A percentile compares a stretch with the other conserved stretches of the same genome.
phyloP scores from a whole-genome alignment of 495 filamentous ascomycete species.

The Aspergillus saccharolyticus region DNA sequence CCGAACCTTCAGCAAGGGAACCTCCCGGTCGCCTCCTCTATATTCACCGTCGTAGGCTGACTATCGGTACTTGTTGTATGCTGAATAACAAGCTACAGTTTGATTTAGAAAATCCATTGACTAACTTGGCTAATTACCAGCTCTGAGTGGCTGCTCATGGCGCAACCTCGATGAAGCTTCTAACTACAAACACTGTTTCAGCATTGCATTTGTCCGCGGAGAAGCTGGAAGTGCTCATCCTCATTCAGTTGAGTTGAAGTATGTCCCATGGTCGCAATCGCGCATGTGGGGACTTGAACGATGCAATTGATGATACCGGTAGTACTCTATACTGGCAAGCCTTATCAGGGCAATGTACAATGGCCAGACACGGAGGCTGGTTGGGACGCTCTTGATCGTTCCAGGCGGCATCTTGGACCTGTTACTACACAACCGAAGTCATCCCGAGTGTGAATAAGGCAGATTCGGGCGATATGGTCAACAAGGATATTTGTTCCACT shows the following conservation, averaged over 20 bases:
- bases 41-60: background rate
- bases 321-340: no score
- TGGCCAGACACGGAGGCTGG: no score
- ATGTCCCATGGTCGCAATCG: background rate
- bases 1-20: background rate
- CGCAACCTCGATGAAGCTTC: background rate
- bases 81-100: background rate
- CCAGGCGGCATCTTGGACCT: background rate
- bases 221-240: background rate
- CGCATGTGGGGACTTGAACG: background rate
- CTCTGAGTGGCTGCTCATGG: background rate
- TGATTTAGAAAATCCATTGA: no score
- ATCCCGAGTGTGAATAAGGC: no score
- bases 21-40: background rate
- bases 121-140: no score
- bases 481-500: no score
- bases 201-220: background rate
- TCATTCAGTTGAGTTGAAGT: background rate
- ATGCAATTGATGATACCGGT: background rate
- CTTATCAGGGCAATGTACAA: background rate
- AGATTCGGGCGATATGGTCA: no score
- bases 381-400: no score
- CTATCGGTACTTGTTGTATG: background rate
- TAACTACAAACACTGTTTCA: background rate
- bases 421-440: background rate